phyloP scores from a whole-genome alignment of 1,284 basidiomycete species.

The Austropuccinia psidii region DNA sequence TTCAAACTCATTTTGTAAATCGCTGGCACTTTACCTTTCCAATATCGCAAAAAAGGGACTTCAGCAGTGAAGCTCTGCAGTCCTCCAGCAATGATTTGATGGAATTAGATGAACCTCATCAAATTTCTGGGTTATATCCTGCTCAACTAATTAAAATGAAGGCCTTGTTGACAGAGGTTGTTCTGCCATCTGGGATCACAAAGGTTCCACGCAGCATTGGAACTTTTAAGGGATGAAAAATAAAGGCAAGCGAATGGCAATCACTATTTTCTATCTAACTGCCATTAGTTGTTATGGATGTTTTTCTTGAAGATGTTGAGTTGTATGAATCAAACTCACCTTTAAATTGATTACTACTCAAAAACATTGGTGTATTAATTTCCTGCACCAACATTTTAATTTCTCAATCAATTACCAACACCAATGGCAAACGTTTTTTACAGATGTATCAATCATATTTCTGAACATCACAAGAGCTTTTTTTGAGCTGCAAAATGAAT shows the following conservation, averaged over 20 bases:
- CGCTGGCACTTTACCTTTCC: slow-evolving; percentile 23
- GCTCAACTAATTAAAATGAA: too few species aligned
- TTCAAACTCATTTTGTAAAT: not conserved
- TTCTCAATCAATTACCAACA: not conserved
- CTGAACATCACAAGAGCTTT: not conserved
- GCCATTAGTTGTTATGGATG: not conserved
- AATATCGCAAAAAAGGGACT: too few species aligned
- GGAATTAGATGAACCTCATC: too few species aligned
- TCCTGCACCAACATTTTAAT: not conserved
- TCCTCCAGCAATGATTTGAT: too few species aligned
- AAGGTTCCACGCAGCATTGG: too few species aligned
- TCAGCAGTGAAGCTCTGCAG: too few species aligned
- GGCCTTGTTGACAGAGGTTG: too few species aligned
- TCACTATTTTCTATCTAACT: not conserved
- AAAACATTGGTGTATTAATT: not conserved
- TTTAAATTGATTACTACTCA: not conserved
- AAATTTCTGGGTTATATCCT: too few species aligned
- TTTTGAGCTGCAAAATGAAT: not conserved
- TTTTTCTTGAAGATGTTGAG: not conserved
- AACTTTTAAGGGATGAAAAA: too few species aligned
- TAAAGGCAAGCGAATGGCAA: not conserved
- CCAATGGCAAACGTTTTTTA: not conserved
- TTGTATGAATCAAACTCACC: not conserved
- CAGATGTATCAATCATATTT: not conserved
- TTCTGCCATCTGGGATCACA: too few species aligned